These are phyloP conservation scores for Olyra latifolia DNA, from an alignment of 176 grass and related monocot genomes.

Conservation along the genomic window DNA sequence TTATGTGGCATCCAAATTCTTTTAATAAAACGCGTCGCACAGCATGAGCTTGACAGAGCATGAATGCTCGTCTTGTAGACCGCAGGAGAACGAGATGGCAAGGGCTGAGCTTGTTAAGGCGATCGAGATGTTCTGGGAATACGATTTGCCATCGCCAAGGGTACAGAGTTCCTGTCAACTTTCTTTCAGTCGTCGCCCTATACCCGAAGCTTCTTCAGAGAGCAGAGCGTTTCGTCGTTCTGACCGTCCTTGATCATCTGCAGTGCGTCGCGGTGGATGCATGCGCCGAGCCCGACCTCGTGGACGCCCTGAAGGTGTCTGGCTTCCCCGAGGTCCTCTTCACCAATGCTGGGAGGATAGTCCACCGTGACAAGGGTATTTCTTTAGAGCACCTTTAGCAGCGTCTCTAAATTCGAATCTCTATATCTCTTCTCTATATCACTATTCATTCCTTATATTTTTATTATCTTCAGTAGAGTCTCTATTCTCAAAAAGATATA, in stretches of 20 bases:
- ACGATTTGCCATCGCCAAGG: slow-evolving; percentile 77
- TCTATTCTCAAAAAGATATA: no score
- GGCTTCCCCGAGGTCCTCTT: slow-evolving; percentile 82
- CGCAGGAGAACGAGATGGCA: slow-evolving; percentile 70
- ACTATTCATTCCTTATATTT: no score
- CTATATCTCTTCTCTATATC: no score
- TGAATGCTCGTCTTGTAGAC: slow-evolving; percentile 27
- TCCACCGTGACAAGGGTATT: slow-evolving; percentile 83
- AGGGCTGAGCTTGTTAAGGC: slow-evolving; percentile 77
- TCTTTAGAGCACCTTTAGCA: no score
- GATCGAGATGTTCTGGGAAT: slow-evolving; percentile 78
- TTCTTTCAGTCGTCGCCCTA: not conserved
- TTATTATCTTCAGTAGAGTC: no score
- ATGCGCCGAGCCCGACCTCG: slow-evolving; percentile 64
- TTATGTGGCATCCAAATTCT: not conserved
- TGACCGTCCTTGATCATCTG: not conserved
- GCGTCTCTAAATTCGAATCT: no score
- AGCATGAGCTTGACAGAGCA: not conserved
- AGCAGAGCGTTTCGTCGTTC: not conserved
- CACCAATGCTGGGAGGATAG: slow-evolving; percentile 91
- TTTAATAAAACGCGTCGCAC: not conserved
- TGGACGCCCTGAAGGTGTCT: slow-evolving; percentile 64
- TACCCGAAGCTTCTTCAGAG: not conserved
- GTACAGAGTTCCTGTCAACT: slow-evolving; percentile 35
- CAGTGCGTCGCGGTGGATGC: slow-evolving; percentile 92